phyloP scores from a whole-genome alignment of 768 basidiomycete species.

The Serendipita indica region DNA sequence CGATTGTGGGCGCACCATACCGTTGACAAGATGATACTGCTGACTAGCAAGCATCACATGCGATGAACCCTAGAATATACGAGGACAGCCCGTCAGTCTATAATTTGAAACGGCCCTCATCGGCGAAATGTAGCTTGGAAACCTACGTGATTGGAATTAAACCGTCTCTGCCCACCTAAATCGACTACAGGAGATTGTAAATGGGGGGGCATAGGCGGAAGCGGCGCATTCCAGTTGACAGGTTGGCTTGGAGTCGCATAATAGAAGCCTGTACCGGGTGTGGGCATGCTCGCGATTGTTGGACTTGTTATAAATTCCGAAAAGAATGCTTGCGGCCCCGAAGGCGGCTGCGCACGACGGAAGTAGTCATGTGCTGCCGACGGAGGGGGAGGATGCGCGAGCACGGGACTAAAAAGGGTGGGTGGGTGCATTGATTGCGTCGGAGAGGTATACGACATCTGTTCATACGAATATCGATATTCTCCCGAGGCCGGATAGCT shows the following conservation, averaged over 20 bases:
- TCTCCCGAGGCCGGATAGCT: not conserved
- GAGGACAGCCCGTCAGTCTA: no score
- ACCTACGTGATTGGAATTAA: no score
- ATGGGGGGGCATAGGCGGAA: no score
- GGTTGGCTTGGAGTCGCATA: not conserved
- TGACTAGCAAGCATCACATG: no score
- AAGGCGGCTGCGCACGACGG: not conserved
- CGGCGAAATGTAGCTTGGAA: no score
- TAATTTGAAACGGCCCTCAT: no score
- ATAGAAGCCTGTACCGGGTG: not conserved
- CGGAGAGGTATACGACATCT: not conserved
- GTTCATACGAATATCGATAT: conserved; percentile 3
- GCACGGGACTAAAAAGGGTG: not conserved
- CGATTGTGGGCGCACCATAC: no score
- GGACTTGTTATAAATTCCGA: not conserved
- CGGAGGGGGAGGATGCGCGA: not conserved
- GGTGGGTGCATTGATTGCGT: not conserved
- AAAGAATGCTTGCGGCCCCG: not conserved
- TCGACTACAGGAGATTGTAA: no score
- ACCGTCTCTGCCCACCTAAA: no score
- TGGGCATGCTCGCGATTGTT: not conserved
- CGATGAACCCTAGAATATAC: no score
- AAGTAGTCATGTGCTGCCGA: not conserved
- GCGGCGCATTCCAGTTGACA: not conserved
- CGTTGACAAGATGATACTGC: no score